Base-by-base conservation (phyloP, 495 filamentous ascomycete genomes). In the Umbilicaria muhlenbergii region DNA sequence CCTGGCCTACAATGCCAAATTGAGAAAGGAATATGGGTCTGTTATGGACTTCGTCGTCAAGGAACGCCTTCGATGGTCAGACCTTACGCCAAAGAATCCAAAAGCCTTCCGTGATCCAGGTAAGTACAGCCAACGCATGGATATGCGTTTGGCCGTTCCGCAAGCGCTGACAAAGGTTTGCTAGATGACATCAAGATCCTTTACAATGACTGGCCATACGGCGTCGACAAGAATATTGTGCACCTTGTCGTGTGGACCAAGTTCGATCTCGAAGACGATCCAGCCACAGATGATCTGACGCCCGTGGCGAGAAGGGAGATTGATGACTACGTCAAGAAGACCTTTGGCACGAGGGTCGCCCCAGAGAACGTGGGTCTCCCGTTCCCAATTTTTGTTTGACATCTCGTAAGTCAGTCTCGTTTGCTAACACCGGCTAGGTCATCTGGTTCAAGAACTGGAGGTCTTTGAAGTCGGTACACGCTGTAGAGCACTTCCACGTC, bases 401-500 rank as follows among this genome's bases (percentile, higher is more conserved):
- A 10, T 33, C n/a, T 42, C 17, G 28, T 40, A 14, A 14, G 12
- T 19, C 4, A 40, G 0, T n/a, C 2, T 19, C 1, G 8, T 14
- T 28, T 14, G n/a, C 18, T 41, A 28, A 14, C n/a, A 19, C 14
- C 28, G 12, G 34, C 11, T 44, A 83, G 77, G 75, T 86, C 32
- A 70, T 82, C 36, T 94, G 86, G 86, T 93, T 92, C 66, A 86
- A 81, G 67, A 93, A 93, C 54, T 93, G 86, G 86, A 69, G 64
- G 41, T 71, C 70, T 2, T 62, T 94, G 47, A 92, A 93, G 60
- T 81, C 75, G 3, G 73, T 94, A 11, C 74, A 84, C 48, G 74
- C 81, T n/a, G 73, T 93, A n/a, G 86, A 94, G 67, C 86, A 94
- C 55, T 91, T 94, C 60, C 86, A 94, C 59, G 81, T 94, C 54